Conservation (phyloP, 805 yeast genomes). For the Candida palmyrensis region DNA sequence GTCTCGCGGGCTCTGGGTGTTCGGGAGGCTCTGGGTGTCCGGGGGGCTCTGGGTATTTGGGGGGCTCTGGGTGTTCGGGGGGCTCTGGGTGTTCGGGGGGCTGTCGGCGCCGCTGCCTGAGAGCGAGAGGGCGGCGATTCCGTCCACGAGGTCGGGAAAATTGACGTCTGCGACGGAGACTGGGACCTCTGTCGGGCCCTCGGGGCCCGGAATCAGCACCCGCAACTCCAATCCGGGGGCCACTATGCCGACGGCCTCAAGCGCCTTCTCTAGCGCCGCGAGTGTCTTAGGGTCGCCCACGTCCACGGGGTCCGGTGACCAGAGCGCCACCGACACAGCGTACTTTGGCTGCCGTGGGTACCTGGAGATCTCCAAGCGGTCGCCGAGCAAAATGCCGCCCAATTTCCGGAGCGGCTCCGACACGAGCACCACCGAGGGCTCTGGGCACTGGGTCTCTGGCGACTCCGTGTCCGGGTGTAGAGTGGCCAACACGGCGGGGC, state of each 20-base stretch:
- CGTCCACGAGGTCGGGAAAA: slow-evolving; percentile 27
- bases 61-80: no score
- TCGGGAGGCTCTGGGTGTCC: no score
- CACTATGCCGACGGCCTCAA: slow-evolving; percentile 54
- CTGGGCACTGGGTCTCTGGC: slow-evolving; percentile 25
- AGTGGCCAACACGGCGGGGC: slow-evolving; percentile 41
- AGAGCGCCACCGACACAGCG: slow-evolving; percentile 16
- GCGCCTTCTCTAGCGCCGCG: slow-evolving; percentile 29
- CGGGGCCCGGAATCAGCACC: slow-evolving; percentile 9
- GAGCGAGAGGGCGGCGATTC: slow-evolving; percentile 31
- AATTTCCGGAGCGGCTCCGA: slow-evolving; percentile 22
- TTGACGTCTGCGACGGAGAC: slow-evolving; percentile 25
- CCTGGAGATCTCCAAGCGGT: slow-evolving; percentile 43
- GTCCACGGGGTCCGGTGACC: not conserved
- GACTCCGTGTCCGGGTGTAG: slow-evolving; percentile 30
- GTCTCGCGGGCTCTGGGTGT: no score
- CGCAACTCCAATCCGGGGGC: slow-evolving; percentile 49
- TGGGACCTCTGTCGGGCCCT: slow-evolving; percentile 12
- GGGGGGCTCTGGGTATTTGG: no score
- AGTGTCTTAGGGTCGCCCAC: slow-evolving; percentile 16
- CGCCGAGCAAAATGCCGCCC: slow-evolving; percentile 43
- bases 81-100: no score
- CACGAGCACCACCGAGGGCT: slow-evolving; percentile 23
- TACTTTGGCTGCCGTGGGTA: slow-evolving; percentile 44
- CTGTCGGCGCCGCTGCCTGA: slow-evolving; percentile 14